Evolutionary conservation across 2,329 filamentous ascomycete genomes (phyloP), one percentile per base, ranked within the genome.

Genomic region (Colletotrichum limetticola): DNA sequence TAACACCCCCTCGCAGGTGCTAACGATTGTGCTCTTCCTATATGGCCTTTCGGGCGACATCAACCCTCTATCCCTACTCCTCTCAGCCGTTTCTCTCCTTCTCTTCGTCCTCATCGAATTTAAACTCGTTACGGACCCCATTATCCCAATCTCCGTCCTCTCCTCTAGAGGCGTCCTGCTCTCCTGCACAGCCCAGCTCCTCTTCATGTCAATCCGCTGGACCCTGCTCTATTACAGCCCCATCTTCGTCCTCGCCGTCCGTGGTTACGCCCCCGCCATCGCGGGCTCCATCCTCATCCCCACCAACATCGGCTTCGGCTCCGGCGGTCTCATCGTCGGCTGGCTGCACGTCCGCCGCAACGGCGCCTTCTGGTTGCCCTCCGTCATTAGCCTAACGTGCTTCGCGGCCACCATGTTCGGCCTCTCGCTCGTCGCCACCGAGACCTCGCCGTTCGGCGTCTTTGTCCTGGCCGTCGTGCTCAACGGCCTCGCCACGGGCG

Each of bases 191-290:
- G 89, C 92, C 1, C 94, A 95, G 62, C 87, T 95, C 0, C 91
- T 92, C 24, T 89, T 95, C 80, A 96, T 97, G 93, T 91, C 93
- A 79, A 88, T 93, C 2, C 91, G 95, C 70, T 97, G 94, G 94
- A 88, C 88, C 7, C 87, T 97, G 2, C 86, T 97, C 8, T 97
- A 95, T 84, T 97, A 95, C 82, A 89, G 92, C 0, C 94, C 95
- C 0, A 90, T 95, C 56, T 95, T 94, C 77, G 92, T 94, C 42
- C 90, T 97, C 70, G 93, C 93, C 4, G 92, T 97, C 1, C 90
- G 92, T 2, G 90, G 90, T 68, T 93, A 93, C 84, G 83, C 88
- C 1, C 92, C 93, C 0, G 92, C 93, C 1, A 85, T 90, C 1
- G 92, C 94, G 2, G 95, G 94, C 3, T 88, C 92, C 4, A 92